Conservation (phyloP, 2,329 filamentous ascomycete genomes). For the Sporothrix phasma region DNA sequence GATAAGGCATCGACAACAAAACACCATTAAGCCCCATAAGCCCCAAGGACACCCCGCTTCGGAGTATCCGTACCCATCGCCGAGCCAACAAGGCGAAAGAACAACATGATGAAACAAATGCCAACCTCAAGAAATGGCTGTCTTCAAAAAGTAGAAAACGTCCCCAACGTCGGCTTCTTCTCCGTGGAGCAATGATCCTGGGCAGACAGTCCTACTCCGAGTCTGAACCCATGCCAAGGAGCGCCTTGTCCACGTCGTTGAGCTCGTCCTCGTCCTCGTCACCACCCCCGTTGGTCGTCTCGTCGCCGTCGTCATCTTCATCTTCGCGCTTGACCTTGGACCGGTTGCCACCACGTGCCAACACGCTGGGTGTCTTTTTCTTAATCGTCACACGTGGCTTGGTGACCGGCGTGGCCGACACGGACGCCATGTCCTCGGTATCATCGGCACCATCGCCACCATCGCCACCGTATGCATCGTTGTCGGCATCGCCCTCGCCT, state of each 20-base stretch:
- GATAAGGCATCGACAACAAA: too few relatives aligned
- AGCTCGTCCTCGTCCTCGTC: constrained; percentile 39
- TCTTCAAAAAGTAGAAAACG: too few relatives aligned
- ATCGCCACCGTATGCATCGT: constrained; percentile 35
- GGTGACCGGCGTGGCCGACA: neutral
- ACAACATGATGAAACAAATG: too few relatives aligned
- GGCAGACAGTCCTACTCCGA: constrained; percentile 22
- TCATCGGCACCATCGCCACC: constrained; percentile 27
- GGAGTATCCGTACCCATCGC: too few relatives aligned
- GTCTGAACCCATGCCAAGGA: constrained; percentile 28
- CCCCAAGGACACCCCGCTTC: too few relatives aligned
- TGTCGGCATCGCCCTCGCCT: constrained; percentile 31
- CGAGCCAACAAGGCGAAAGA: too few relatives aligned
- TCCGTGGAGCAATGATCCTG: neutral
- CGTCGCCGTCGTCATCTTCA: constrained; percentile 21
- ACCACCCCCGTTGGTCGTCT: constrained; percentile 16
- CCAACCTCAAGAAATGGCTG: too few relatives aligned
- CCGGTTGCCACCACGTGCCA: neutral
- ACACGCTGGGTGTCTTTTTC: neutral
- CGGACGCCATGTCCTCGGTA: constrained; percentile 1
- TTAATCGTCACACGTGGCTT: constrained; percentile 8
- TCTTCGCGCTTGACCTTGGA: constrained; percentile 5
- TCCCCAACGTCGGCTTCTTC: too few relatives aligned
- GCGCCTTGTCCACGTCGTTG: constrained; percentile 30
- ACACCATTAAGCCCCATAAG: too few relatives aligned